Evolutionary conservation across 2,329 filamentous ascomycete genomes (phyloP), one percentile per base, ranked within the genome.

Genomic region (Elsinoe ampelina): DNA sequence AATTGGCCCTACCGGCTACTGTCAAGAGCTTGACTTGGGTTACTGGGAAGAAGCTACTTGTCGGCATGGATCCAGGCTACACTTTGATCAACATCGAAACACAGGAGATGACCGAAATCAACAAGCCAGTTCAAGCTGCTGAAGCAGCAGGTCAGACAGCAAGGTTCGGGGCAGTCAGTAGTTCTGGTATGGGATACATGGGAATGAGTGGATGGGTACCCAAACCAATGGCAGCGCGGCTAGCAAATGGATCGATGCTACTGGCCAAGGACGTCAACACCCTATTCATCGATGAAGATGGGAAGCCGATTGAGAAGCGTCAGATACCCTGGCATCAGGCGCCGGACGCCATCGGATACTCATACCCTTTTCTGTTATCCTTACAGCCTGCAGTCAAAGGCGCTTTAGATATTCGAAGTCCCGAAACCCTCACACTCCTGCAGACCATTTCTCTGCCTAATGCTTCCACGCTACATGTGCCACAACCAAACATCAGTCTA

Each of bases 191-290:
- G 89, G 90, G 91, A 43, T 97, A 97, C 67, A 95, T 97, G 81
- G 92, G 92, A 1, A 84, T 97, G 68, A 90, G 89, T 51, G 87
- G 89, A 41, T 93, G 90, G 75, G 89, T 92, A 57, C 92, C 93
- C 1, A 95, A 89, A 66, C 95, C 93, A 5, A 78, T 98, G 64
- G 89, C 89, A 5, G 85, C 91, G 5, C 86, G 86, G 63, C 77
- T 98, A 11, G 81, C 83, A 2, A 87, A 95, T 61, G 87, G 88
- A 3, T 82, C 96, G 71, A 82, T 97, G 68, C 74, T 98, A 58
- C 78, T 98, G n/a, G 89, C 92, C n/a, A 95, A 95, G 70, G 93
- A 98, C 64, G 89, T 96, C 65, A 95, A 96, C 69, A 95, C 91
- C 1, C 75, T 96, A 54, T 98, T 98, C 68, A 87, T 95, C 62